phyloP scores from a whole-genome alignment of 441 rosid genomes.

The Populus hybrid region DNA sequence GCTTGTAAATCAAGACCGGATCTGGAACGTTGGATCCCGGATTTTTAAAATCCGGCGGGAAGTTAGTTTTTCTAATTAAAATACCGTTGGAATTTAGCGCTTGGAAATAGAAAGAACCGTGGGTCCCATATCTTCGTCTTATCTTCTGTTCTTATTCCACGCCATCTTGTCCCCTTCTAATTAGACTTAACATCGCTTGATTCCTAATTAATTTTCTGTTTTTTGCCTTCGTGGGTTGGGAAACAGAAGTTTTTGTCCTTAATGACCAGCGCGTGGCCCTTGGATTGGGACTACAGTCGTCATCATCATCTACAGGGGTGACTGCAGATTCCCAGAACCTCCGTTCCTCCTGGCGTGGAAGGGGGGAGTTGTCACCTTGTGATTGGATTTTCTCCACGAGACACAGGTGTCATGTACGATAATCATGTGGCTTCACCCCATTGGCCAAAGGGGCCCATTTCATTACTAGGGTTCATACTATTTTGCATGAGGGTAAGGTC shows the following conservation, averaged over 20 bases:
- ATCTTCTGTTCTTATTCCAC: conserved; percentile 26
- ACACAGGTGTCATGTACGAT: conserved; percentile 15
- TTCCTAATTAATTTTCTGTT: conserved; percentile 2
- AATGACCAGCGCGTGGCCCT: conserved; percentile 7
- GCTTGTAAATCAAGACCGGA: conserved; percentile 29
- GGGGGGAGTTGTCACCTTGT: conserved; percentile 17
- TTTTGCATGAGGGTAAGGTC: too few relatives aligned
- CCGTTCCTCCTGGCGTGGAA: conserved; percentile 26
- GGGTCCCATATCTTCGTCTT: conserved; percentile 35
- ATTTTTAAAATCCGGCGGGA: conserved; percentile 41
- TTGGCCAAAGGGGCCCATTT: too few relatives aligned
- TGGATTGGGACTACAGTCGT: conserved; percentile 23
- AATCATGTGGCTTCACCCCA: background rate
- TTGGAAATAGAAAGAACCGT: conserved; percentile 37
- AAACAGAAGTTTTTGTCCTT: background rate
- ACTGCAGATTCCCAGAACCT: conserved; percentile 30
- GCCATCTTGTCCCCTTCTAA: background rate
- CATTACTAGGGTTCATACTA: too few relatives aligned
- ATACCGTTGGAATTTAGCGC: conserved; percentile 32
- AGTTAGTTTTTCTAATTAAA: conserved; percentile 20
- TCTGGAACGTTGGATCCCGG: conserved; percentile 26
- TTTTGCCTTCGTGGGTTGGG: background rate
- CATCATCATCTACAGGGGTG: background rate
- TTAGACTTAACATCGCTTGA: conserved; percentile 12
- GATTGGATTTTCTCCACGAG: conserved; percentile 11